Evolutionary conservation across 352 stramenopile genomes (phyloP), one percentile per base, ranked within the genome.

Genomic region (Halophytophthora polymorphica): DNA sequence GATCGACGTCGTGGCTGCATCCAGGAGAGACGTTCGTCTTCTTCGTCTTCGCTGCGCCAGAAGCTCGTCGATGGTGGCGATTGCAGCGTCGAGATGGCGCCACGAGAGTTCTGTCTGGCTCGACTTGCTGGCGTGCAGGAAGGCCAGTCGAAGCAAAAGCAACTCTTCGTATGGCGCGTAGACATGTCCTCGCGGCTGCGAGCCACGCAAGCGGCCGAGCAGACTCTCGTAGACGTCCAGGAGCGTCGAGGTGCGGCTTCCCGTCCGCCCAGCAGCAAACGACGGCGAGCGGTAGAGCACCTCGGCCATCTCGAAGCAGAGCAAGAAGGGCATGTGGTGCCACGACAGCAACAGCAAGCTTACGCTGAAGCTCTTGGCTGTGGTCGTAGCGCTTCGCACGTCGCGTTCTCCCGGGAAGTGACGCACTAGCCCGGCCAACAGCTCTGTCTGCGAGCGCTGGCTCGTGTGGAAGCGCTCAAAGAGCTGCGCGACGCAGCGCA

Each of bases 221-320:
- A 86, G 55, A 52, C 77, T 86, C 45, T 85, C 72, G 44, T 81
- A 78, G 19, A 79, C 56, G 23, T 85, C 71, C 11, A 85, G 68
- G 2, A 71, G 37, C 14, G 46, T 56, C 29, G 55, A 44, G 13
- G 14, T 33, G 29, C 14, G 62, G 11, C 39, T 28, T 17, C 2
- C 56, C 43, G 54, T 67, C 22, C 47, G 10, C 12, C 31, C 21
- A 21, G 53, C 47, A 2, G 15, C 29, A 5, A 58, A 51, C 11
- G 48, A 50, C 0, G 33, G 3, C 3, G 33, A 64, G 15, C 73
- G 78, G 25, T 89, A 87, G 2, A 84, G 50, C 11, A 71, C 66
- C 52, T 89, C 75, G 2, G 71, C 70, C 21, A 89, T 72, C 41
- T 89, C 75, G 35, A 84, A 87, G 40, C 71, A 83, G 4, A 87